phyloP scores from a whole-genome alignment of 352 stramenopile species.

The Globisporangium megalacanthum region DNA sequence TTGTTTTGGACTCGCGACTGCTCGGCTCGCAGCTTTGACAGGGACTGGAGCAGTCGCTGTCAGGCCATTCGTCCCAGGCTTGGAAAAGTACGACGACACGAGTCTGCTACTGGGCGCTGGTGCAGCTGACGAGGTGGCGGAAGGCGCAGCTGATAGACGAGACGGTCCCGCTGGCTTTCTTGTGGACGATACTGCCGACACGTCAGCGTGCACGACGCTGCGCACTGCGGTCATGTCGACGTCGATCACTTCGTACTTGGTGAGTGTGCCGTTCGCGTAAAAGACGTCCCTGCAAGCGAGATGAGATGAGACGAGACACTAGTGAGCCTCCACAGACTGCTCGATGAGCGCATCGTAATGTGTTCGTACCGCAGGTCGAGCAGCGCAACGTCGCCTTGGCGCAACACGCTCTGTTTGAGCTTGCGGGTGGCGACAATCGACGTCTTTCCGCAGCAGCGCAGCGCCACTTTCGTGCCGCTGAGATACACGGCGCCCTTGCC shows the following conservation, averaged over 20 bases:
- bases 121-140: neutral
- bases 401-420: slow-evolving; percentile 70
- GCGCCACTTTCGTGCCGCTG: slow-evolving; percentile 54
- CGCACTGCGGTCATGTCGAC: slow-evolving; percentile 17
- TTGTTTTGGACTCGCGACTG: neutral
- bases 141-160: neutral
- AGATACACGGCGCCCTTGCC: slow-evolving; percentile 65
- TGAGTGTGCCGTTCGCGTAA: slow-evolving; percentile 78
- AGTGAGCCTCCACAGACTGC: neutral
- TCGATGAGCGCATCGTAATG: neutral
- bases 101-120: slow-evolving; percentile 11
- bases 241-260: slow-evolving; percentile 82
- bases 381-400: slow-evolving; percentile 66
- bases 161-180: neutral
- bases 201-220: slow-evolving; percentile 27
- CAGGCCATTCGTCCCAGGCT: neutral
- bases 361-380: slow-evolving; percentile 42
- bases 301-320: neutral
- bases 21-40: neutral
- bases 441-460: slow-evolving; percentile 75
- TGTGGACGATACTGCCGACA: neutral
- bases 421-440: slow-evolving; percentile 68
- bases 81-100: slow-evolving; percentile 39
- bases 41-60: neutral
- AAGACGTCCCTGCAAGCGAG: slow-evolving; percentile 45